Evolutionary conservation across 108 stramenopile genomes (phyloP).

Genomic region (Stephanodiscus minutulus): DNA sequence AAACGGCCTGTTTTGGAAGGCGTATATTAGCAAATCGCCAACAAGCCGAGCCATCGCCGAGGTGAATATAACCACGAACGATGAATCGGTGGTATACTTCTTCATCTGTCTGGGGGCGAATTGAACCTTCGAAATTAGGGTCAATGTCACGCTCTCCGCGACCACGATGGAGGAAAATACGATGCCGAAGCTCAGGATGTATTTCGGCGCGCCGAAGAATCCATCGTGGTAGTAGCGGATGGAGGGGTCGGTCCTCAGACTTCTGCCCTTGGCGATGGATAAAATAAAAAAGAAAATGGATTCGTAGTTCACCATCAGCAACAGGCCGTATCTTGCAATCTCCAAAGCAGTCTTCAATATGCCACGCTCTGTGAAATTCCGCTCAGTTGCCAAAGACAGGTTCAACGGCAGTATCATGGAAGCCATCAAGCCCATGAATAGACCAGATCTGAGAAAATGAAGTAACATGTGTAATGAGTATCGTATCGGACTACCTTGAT

Average conservation of each 20-base stretch:
- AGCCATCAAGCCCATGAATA: constrained; percentile 38
- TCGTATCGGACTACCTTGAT: background rate
- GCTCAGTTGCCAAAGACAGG: constrained; percentile 17
- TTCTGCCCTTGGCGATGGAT: constrained; percentile 11
- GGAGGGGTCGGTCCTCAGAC: constrained; percentile 5
- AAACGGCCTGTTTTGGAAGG: constrained; percentile 32
- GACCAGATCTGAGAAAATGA: constrained; percentile 9
- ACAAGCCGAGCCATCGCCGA: constrained; percentile 27
- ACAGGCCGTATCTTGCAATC: constrained; percentile 28
- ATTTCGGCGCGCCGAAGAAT: constrained; percentile 28
- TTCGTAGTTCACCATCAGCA: constrained; percentile 50
- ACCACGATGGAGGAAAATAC: constrained; percentile 29
- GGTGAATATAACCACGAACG: constrained; percentile 34
- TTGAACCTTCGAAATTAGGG: constrained; percentile 48
- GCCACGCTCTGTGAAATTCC: constrained; percentile 23
- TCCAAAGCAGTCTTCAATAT: constrained; percentile 23
- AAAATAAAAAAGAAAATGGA: constrained; percentile 27
- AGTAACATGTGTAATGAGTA: background rate
- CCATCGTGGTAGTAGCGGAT: constrained; percentile 31
- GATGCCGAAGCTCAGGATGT: constrained; percentile 21
- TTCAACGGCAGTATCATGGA: constrained; percentile 38
- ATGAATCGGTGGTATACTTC: constrained; percentile 37
- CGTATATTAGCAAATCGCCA: constrained; percentile 29
- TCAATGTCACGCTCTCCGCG: constrained; percentile 29
- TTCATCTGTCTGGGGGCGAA: constrained; percentile 24